Conservation (phyloP, 2,329 filamentous ascomycete genomes). For the Penicillium janthinellum region DNA sequence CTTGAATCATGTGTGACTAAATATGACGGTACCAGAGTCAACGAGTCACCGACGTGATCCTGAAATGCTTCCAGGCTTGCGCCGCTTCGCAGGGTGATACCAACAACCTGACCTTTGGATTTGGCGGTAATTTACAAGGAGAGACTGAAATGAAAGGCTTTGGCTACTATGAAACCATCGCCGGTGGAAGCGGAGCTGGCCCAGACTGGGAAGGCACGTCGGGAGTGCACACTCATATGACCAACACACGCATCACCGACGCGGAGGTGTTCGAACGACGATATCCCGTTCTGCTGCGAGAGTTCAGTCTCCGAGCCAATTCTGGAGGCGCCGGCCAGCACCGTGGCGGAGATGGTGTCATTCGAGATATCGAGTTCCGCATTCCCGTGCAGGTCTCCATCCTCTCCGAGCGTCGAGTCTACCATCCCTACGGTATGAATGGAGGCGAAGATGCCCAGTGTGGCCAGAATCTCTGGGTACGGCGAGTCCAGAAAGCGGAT, state of each 20-base stretch:
- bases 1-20: background rate
- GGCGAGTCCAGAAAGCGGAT: conserved; percentile 13
- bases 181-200: conserved; percentile 74
- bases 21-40: conserved; percentile 17
- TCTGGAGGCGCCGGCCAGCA: conserved; percentile 68
- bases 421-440: conserved; percentile 74
- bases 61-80: conserved; percentile 74
- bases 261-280: conserved; percentile 76
- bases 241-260: conserved; percentile 82
- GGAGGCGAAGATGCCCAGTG: conserved; percentile 76
- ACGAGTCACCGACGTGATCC: conserved; percentile 63
- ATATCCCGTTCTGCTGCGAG: conserved; percentile 72
- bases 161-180: conserved; percentile 83
- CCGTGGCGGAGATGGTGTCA: conserved; percentile 72
- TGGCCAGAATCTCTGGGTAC: conserved; percentile 81
- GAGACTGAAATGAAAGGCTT: conserved; percentile 48
- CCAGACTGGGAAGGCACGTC: conserved; percentile 71
- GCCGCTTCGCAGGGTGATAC: conserved; percentile 75
- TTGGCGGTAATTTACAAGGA: conserved; percentile 23
- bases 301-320: conserved; percentile 66
- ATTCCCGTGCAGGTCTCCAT: conserved; percentile 77
- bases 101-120: conserved; percentile 60
- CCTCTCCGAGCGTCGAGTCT: conserved; percentile 71
- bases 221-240: conserved; percentile 84
- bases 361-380: conserved; percentile 79